Base-by-base conservation (phyloP, 768 basidiomycete species). In the Mycena metata region DNA sequence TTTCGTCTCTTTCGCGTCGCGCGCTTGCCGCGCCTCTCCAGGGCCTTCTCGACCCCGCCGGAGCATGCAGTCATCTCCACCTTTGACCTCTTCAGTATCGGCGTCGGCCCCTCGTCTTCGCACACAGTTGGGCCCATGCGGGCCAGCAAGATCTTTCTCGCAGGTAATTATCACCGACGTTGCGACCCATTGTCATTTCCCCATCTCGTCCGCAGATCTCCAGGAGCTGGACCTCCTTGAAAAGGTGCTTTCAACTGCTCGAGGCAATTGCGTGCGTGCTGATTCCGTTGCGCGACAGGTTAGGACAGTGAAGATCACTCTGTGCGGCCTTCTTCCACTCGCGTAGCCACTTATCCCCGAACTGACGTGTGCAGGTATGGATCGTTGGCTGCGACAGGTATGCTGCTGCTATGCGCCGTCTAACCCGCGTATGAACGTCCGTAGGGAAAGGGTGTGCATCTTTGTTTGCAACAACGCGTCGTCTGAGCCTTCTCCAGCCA, bases 41-140 rank as follows among this genome's bases (percentile, higher is more conserved):
- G 65, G 21, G 23, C 51, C 17, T 41, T 64, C 23, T 64, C 67
- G 3, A 30, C 30, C 30, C 30, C n/a, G 21, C 62, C 88, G 16
- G 90, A 94, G 51, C 95, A 96, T 83, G 96, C 96, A 7, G 96
- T 96, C 70, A 96, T 97, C 60, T 95, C 94, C 1, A 90, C 96
- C 0, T 97, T 96, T 76, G 96, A 98, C 78, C 83, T 97, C 59
- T 96, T 97, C 83, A 93, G 91, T 73, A 92, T 96, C 69, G 96
- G 96, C 66, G 83, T 86, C 41, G 86, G 86, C 6, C 86, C 86
- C 7, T 85, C 85, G 11, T 86, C 85, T 8, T 85, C 83, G 13
- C 86, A 87, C 71, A 87, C 86, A 0, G 66, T 86, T 21, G 81
- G 85, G 1, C 86, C 87, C 24, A 96, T 97, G 96, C 88, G 96